phyloP scores from a whole-genome alignment of 306 rosid genomes.

The Arachis hypogaea region DNA sequence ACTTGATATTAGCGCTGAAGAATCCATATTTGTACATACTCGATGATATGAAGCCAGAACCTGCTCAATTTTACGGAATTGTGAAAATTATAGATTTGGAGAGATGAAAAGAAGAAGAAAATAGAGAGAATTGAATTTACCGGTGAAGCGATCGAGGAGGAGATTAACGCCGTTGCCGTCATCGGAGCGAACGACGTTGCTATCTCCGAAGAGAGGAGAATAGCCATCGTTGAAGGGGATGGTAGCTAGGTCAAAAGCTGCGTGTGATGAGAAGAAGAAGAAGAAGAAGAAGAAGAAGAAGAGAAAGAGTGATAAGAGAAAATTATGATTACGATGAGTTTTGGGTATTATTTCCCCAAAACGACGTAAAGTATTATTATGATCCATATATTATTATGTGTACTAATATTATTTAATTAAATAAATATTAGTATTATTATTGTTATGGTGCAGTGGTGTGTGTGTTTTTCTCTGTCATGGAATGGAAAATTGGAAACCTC shows the following conservation, averaged over 20 bases:
- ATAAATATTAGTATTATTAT: background rate
- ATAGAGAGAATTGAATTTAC: conserved; percentile 31
- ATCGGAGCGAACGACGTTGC: conserved; percentile 77
- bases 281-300: too few relatives aligned
- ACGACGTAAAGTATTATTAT: conserved; percentile 47
- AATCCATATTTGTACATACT: conserved; percentile 81
- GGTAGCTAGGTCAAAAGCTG: conserved; percentile 68
- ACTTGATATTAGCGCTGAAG: conserved; percentile 86
- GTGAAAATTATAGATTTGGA: background rate
- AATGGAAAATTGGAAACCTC: background rate
- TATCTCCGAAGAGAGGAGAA: conserved; percentile 74
- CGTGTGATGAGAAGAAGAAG: conserved; percentile 27
- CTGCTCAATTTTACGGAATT: conserved; percentile 36
- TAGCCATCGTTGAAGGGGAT: conserved; percentile 72
- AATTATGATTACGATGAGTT: conserved; percentile 10
- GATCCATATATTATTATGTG: conserved; percentile 37
- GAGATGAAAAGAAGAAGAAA: background rate
- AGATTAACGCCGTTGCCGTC: conserved; percentile 81
- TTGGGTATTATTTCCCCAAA: conserved; percentile 28
- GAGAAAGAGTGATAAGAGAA: conserved; percentile 22
- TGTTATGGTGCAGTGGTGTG: background rate
- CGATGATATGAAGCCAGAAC: conserved; percentile 92
- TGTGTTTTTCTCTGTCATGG: conserved; percentile 36
- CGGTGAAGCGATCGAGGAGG: conserved; percentile 88
- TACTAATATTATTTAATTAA: conserved; percentile 15